Evolutionary conservation across 805 yeast genomes (phyloP).

Genomic region (Wickerhamomyces strasburgensis): DNA sequence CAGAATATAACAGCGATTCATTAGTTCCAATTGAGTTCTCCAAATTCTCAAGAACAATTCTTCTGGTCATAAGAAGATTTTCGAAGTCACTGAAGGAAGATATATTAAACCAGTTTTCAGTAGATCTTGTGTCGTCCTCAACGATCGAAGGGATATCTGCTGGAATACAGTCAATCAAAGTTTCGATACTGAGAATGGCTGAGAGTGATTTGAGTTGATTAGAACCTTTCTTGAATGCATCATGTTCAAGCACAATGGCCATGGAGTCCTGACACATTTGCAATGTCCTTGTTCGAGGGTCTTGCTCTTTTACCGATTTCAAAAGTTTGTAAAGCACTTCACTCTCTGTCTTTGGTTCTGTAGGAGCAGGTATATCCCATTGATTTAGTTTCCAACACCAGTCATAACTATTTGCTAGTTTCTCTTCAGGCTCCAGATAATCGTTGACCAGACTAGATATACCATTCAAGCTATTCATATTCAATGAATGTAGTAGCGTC

Average conservation of each 20-base stretch:
- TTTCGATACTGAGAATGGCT: conserved; percentile 13
- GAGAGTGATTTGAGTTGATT: conserved; percentile 8
- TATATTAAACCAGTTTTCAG: conserved; percentile 33
- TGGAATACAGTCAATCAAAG: neutral
- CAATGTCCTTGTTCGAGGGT: conserved; percentile 8
- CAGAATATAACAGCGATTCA: conserved; percentile 23
- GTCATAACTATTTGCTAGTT: conserved; percentile 35
- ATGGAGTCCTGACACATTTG: conserved; percentile 18
- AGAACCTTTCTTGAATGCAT: neutral
- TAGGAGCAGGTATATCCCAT: conserved; percentile 67
- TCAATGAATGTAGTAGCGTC: conserved; percentile 34
- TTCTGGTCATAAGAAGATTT: conserved; percentile 39
- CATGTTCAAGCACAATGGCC: conserved; percentile 4
- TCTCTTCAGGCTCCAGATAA: conserved; percentile 7
- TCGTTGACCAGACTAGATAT: conserved; percentile 43
- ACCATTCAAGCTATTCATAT: conserved; percentile 52
- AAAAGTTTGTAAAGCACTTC: conserved; percentile 49
- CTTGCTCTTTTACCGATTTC: conserved; percentile 38
- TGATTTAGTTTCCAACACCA: conserved; percentile 74
- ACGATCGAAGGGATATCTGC: conserved; percentile 3
- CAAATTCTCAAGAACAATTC: conserved; percentile 24
- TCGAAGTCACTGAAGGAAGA: conserved; percentile 36
- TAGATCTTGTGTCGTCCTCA: conserved; percentile 5
- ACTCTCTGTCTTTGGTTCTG: conserved; percentile 32
- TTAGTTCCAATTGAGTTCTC: neutral